Evolutionary conservation across 306 rosid species (phyloP), one percentile per base, ranked within the genome.

Genomic region (Sechiopsis laciniata): DNA sequence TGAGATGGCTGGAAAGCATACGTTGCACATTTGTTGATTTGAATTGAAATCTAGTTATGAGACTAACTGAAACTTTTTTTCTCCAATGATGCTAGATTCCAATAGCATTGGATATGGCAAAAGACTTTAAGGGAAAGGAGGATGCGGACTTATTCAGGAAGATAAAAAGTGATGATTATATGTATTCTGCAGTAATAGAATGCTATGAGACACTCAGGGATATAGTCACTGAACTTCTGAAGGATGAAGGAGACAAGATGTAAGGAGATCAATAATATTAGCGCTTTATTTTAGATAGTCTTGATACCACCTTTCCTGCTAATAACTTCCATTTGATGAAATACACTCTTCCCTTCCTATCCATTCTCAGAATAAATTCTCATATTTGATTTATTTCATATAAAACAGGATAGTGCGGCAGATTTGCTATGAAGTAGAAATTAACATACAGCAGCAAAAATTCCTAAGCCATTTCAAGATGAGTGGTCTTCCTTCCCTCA

Each of bases 61-160:
- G 54, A 60, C 67, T 16, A 4, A 48, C 45, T 17, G 48, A 4
- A 67, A 19, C 65, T 17, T 74, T 75, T 8, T 72, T 81, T 82
- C 51, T 37, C 63, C 72, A 65, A 81, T 7, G 72, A 78, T 82
- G 81, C 81, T 78, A 90, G 98, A 94, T 94, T 86, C 98, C 98
- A 5, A 90, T 94, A 82, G 98, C 98, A 59, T 79, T 94, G 65
- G 97, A 94, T 87, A 94, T 94, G 97, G 98, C 96, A 40, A 94
- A 94, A 80, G 98, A 91, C 83, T 87, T 84, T 73, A 89, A 87
- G 74, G 91, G 89, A 79, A 85, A 84, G 61, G 83, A 85, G 0
- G 98, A 93, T 81, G 84, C 72, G 42, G 99, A 88, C 5, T 87
- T 94, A 53, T 85, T 94, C 75, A 82, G 61, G 80, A 91, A 88